These are phyloP conservation scores for Plantago rigida DNA, from an alignment of 305 asterid species.

Conservation along the genomic window DNA sequence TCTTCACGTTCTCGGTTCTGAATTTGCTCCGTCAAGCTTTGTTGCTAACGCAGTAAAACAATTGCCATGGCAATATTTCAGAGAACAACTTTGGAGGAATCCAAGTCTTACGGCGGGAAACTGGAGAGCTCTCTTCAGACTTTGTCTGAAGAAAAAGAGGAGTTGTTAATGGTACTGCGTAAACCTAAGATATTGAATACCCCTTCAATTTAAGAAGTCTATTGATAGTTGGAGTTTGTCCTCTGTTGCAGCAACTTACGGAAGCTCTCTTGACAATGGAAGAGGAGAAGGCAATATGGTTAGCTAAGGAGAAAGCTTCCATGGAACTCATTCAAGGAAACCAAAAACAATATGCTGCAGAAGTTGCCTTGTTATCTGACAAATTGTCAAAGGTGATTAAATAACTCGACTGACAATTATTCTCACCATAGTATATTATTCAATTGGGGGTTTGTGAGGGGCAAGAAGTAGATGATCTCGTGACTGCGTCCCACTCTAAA, in stretches of 20 bases:
- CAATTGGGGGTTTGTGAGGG: no score
- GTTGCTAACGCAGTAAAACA: background rate
- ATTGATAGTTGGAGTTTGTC: constrained; percentile 24
- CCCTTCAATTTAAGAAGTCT: background rate
- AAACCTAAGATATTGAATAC: background rate
- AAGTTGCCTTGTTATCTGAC: constrained; percentile 43
- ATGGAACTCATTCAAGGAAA: constrained; percentile 53
- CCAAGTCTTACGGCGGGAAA: constrained; percentile 31
- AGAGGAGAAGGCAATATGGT: constrained; percentile 90
- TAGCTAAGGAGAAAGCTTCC: constrained; percentile 78
- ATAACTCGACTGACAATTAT: background rate
- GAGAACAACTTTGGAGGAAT: constrained; percentile 56
- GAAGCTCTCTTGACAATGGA: constrained; percentile 85
- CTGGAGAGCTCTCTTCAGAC: constrained; percentile 41
- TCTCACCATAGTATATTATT: background rate
- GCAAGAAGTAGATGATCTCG: no score
- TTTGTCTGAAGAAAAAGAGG: constrained; percentile 68
- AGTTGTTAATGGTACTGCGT: constrained; percentile 59
- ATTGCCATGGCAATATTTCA: constrained; percentile 27
- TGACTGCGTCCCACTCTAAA: no score
- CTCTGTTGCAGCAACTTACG: constrained; percentile 61
- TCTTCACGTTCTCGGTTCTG: constrained; percentile 18
- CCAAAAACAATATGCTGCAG: constrained; percentile 40
- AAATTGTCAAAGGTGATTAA: constrained; percentile 55
- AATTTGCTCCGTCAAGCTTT: constrained; percentile 4